Base-by-base conservation (phyloP, 768 basidiomycete species). In the Aureoboletus auriporus region DNA sequence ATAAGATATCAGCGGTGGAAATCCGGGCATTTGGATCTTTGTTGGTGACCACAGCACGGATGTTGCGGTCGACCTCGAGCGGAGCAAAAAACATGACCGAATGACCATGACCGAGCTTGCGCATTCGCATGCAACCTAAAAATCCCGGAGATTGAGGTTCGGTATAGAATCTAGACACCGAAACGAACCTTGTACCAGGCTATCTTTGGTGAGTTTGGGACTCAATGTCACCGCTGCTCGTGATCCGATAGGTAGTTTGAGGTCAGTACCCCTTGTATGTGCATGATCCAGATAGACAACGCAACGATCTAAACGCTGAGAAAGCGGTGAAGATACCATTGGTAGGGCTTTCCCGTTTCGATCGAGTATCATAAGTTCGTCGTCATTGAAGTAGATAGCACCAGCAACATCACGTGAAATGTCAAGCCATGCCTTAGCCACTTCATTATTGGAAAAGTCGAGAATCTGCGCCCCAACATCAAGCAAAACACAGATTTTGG, bases 391-490 rank as follows among this genome's bases (percentile, higher is more conserved):
- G 47, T 67, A 79, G 5, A 79, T 61, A 0, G 71, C 72, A 0
- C 74, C 78, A 36, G 62, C 54, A 1, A 70, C 51, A 23, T 66
- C 51, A 5, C 52, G 47, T 5, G 40, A 44, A 9, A 63, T 58
- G 5, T 33, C 26, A 5, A 59, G 43, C 57, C 50, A 58, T 12
- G 23, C 27, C 9, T 29, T 28, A 6, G 66, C 73, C 5, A 80
- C 44, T 20, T 73, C 63, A 2, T 53, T 37, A 51, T 76, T 80
- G 26, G 63, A 62, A 39, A 75, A 52, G 34, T 79, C 75, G 14
- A 79, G 61, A 57, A 80, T 72, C 51, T 79, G 78, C 1, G 78
- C 78, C 3, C 78, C 78, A 20, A 79, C 75, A 49, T 80, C 78
- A 5, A 79, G 59, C 26, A 79, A 59, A 14, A 78, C 74, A 26